Conservation (phyloP, 805 yeast species). For the Candida odintsovae region DNA sequence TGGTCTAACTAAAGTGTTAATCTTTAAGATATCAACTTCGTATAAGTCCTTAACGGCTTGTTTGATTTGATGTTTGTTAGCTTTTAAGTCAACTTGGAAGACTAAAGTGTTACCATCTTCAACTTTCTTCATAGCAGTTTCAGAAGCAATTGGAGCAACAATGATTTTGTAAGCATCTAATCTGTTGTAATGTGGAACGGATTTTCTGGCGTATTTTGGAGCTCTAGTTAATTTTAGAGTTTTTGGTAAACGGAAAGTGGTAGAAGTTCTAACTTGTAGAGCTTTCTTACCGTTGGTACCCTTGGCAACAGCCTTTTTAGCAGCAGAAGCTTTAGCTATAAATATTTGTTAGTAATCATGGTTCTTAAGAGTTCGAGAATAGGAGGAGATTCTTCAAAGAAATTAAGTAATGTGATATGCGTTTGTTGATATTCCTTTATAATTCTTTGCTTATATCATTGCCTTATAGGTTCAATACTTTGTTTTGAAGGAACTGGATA, state of each 20-base stretch:
- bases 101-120: constrained; percentile 99
- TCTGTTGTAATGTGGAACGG: constrained; percentile 97
- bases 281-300: constrained; percentile 92
- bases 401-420: background rate
- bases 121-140: constrained; percentile 98
- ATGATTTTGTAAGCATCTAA: constrained; percentile 92
- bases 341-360: constrained; percentile 14
- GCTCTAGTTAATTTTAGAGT: constrained; percentile 89
- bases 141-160: constrained; percentile 93
- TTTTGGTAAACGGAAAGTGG: constrained; percentile 97
- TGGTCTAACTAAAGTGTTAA: constrained; percentile 97
- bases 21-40: constrained; percentile 89
- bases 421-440: no score
- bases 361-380: background rate
- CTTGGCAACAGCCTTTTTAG: constrained; percentile 98
- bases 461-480: no score
- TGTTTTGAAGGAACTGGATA: no score
- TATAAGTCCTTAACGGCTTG: constrained; percentile 96
- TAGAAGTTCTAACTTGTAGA: constrained; percentile 87
- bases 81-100: constrained; percentile 93
- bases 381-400: background rate
- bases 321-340: constrained; percentile 81
- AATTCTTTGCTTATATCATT: no score
- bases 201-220: constrained; percentile 92
- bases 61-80: constrained; percentile 99